phyloP scores from a whole-genome alignment of 345 rosid genomes.

The Litchi chinensis region DNA sequence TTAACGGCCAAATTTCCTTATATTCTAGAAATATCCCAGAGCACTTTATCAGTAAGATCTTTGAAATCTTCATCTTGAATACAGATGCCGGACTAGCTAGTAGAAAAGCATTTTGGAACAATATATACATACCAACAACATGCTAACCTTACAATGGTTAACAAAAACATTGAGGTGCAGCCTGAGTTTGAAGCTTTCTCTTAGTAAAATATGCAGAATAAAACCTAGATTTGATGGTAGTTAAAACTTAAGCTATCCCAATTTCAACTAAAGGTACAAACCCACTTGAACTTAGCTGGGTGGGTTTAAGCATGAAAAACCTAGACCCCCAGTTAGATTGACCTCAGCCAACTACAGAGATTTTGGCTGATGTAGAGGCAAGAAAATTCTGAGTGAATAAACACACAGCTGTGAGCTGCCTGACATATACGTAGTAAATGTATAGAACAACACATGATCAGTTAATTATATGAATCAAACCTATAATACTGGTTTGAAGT shows the following conservation, averaged over 20 bases:
- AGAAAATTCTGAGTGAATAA: neutral
- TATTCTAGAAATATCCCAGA: too few species aligned
- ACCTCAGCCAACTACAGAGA: neutral
- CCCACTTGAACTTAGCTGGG: neutral
- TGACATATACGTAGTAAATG: neutral
- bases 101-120: too few species aligned
- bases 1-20: too few species aligned
- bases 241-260: neutral
- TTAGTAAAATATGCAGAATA: neutral
- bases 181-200: neutral
- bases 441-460: neutral
- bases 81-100: too few species aligned
- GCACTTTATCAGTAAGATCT: too few species aligned
- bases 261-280: slow-evolving; percentile 4
- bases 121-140: too few species aligned
- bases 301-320: neutral
- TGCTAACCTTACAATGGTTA: too few species aligned
- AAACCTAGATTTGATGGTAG: neutral
- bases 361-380: neutral
- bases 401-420: slow-evolving; percentile 14
- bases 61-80: too few species aligned
- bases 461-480: neutral
- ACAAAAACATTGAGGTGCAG: neutral
- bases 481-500: neutral
- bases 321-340: neutral